phyloP scores from a whole-genome alignment of 768 basidiomycete genomes.

The Tylopilus felleus region DNA sequence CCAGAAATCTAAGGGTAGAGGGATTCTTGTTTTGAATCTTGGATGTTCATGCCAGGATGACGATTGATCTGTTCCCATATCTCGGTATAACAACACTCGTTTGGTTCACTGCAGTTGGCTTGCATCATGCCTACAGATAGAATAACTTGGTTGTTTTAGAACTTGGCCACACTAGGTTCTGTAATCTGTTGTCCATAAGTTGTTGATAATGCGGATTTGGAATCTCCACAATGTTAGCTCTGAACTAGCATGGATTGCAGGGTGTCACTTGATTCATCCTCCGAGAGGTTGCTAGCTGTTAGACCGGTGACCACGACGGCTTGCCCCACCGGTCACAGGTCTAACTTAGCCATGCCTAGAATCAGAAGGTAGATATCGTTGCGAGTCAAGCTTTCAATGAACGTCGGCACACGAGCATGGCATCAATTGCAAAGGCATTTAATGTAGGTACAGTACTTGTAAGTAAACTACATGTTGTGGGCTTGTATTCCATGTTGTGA shows the following conservation, averaged over 20 bases:
- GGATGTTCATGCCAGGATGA: background rate
- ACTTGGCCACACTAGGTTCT: background rate
- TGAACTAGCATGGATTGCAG: no score
- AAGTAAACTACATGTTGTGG: background rate
- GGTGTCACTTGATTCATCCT: no score
- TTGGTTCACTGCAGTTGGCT: background rate
- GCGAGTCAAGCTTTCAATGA: no score
- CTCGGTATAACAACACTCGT: background rate
- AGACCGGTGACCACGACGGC: no score
- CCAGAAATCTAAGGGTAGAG: slow-evolving; percentile 23
- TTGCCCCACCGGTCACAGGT: no score
- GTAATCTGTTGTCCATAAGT: background rate
- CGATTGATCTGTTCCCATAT: background rate
- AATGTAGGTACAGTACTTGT: background rate
- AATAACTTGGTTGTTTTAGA: background rate
- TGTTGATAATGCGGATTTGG: background rate
- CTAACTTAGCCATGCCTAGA: no score
- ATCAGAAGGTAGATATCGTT: no score
- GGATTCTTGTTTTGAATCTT: background rate
- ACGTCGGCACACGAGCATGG: no score
- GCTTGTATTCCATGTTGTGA: background rate
- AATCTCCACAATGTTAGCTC: background rate
- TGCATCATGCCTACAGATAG: background rate
- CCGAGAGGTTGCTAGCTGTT: no score
- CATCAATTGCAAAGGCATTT: background rate